A percentile compares a stretch with the other conserved stretches of the same genome.
phyloP scores from a whole-genome alignment of 1,284 basidiomycete species.

The Rhodotorula sp. region DNA sequence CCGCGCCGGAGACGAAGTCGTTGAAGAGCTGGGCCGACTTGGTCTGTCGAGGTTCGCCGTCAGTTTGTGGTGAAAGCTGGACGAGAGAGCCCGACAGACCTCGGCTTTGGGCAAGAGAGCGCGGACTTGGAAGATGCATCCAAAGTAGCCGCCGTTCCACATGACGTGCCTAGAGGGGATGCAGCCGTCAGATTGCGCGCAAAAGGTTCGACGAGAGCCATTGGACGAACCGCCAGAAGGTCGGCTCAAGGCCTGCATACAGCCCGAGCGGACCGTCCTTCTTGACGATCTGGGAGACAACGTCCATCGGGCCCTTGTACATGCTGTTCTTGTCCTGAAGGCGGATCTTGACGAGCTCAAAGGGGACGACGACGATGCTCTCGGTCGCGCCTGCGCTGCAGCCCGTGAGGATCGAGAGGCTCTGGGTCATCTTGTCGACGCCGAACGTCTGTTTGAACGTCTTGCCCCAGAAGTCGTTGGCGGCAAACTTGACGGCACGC shows the following conservation, averaged over 20 bases:
- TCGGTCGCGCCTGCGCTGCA: constrained; percentile 94
- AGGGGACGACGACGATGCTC: constrained; percentile 72
- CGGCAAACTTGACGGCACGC: constrained; percentile 86
- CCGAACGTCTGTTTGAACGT: constrained; percentile 64
- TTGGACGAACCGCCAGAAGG: constrained; percentile 76
- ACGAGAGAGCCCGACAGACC: constrained; percentile 52
- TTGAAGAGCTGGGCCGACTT: constrained; percentile 74
- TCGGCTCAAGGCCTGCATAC: constrained; percentile 90
- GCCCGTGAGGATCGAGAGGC: constrained; percentile 82
- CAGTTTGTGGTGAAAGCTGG: not conserved
- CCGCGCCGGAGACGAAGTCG: constrained; percentile 84
- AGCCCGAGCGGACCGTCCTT: constrained; percentile 79
- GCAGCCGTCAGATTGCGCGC: not conserved
- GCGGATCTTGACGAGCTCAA: constrained; percentile 94
- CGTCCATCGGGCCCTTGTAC: constrained; percentile 86
- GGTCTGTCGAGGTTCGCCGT: constrained; percentile 53
- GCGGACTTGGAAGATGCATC: constrained; percentile 79
- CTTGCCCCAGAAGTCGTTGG: constrained; percentile 69
- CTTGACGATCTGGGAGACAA: constrained; percentile 72
- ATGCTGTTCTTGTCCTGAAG: constrained; percentile 88
- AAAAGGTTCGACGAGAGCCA: not conserved
- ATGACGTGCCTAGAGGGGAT: constrained; percentile 57
- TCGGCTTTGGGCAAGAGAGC: constrained; percentile 76
- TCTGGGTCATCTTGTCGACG: constrained; percentile 79
- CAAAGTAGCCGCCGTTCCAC: constrained; percentile 87